Percentiles rank a stretch among this genome's conserved stretches.
Evolutionary conservation across 2,329 filamentous ascomycete genomes (phyloP).

Genomic region (Aspergillus sp.): DNA sequence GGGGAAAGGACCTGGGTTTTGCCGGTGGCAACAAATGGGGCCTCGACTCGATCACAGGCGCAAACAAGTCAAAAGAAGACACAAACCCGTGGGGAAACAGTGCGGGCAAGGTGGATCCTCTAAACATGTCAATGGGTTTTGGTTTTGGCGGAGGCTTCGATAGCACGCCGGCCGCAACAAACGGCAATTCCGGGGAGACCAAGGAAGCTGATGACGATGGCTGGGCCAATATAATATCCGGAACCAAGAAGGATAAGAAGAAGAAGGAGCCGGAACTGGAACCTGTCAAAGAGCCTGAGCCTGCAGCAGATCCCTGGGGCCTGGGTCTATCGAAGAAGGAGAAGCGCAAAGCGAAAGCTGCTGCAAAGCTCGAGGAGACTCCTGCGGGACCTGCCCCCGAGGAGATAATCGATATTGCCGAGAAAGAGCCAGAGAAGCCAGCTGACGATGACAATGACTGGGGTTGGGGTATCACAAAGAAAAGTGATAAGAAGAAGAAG

Average conservation of each 20-base stretch:
- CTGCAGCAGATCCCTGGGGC: conserved; percentile 35
- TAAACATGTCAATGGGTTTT: conserved; percentile 43
- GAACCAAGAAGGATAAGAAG: conserved; percentile 52
- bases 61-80: conserved; percentile 36
- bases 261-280: conserved; percentile 39
- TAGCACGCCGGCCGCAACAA: conserved; percentile 34
- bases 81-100: conserved; percentile 47
- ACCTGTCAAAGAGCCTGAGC: conserved; percentile 20
- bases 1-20: conserved; percentile 64
- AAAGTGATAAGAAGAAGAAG: conserved; percentile 42
- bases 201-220: conserved; percentile 43
- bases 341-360: conserved; percentile 34
- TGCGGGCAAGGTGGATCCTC: conserved; percentile 41
- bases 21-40: conserved; percentile 55
- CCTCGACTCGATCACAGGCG: conserved; percentile 45
- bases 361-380: conserved; percentile 29
- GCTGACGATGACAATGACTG: conserved; percentile 34
- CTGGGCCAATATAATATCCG: conserved; percentile 40
- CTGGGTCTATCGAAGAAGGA: conserved; percentile 34
- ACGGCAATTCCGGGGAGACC: conserved; percentile 50
- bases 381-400: conserved; percentile 26
- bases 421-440: conserved; percentile 14
- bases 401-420: conserved; percentile 24
- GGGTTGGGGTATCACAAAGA: conserved; percentile 35
- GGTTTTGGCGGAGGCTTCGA: conserved; percentile 49